phyloP scores from a whole-genome alignment of 1,139 yeast genomes.

The Yarrowia galli region DNA sequence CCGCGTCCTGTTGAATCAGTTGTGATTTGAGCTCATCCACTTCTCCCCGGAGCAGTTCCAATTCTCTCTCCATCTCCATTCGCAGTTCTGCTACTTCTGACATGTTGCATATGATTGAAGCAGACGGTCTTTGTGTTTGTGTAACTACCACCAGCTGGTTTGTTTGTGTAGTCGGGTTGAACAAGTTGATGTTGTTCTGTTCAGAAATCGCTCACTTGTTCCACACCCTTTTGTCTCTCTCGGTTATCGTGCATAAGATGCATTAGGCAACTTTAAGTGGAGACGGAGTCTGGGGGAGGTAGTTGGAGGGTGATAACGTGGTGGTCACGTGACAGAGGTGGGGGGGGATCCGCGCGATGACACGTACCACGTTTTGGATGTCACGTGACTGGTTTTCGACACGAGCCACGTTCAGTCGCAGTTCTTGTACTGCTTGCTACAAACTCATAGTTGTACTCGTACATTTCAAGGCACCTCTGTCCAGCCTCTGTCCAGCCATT shows the following conservation, averaged over 20 bases:
- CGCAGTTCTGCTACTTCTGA: constrained; percentile 26
- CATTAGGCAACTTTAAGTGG: constrained; percentile 9
- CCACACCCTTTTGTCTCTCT: too few relatives aligned
- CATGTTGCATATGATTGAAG: neutral
- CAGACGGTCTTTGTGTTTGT: neutral
- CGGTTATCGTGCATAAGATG: constrained; percentile 18
- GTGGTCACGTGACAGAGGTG: neutral
- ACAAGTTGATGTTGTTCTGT: too few relatives aligned
- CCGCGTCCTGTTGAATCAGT: constrained; percentile 16
- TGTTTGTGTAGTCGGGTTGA: too few relatives aligned
- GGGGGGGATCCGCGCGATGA: too few relatives aligned
- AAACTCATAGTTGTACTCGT: too few relatives aligned
- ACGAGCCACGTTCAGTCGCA: too few relatives aligned
- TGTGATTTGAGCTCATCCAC: constrained; percentile 18
- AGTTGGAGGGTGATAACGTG: neutral
- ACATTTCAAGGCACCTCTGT: too few relatives aligned
- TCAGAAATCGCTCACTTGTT: constrained; percentile 9
- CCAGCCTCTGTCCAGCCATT: too few relatives aligned
- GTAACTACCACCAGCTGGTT: too few relatives aligned
- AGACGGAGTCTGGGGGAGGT: neutral
- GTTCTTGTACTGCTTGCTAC: too few relatives aligned
- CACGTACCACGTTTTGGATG: too few relatives aligned
- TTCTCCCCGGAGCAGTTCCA: constrained; percentile 24
- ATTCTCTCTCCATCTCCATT: constrained; percentile 24
- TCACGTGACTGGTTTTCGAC: neutral